Base-by-base conservation (phyloP, 495 filamentous ascomycete species). In the Penicillium psychrofluorescens region DNA sequence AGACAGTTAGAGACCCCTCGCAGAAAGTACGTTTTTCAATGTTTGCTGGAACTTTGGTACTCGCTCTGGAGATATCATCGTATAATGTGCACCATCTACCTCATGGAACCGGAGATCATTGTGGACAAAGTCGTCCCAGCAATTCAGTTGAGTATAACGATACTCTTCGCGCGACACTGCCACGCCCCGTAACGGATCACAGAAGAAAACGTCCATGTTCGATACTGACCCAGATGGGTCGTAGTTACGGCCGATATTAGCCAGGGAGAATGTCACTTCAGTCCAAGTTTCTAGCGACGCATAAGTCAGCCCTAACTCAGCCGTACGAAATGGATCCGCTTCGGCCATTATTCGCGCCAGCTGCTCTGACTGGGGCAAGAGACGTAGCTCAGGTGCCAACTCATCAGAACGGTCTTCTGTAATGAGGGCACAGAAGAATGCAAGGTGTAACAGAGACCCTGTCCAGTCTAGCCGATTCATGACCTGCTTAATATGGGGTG, bases 151-250 rank as follows among this genome's bases (percentile, higher is more conserved):
- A 22, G 43, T 29, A 32, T 9, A 67, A 30, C 72, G 70, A 76
- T 35, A 32, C 30, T 69, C 64, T 36, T 67, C 48, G 9, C 45
- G 50, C n/a, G 43, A 51, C 27, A 46, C 43, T 8, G 61, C 66
- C n/a, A 56, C 58, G 0, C 40, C 48, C 14, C 56, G 57, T 11
- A 71, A 44, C 8, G 71, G 71, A 6, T 56, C 45, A 11, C 62
- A 65, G 13, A 63, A 53, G 37, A 77, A 74, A 6, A 75, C 59
- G 43, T 77, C 71, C 45, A 77, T 64, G 1, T 38, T 29, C 1
- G 41, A 37, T 0, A 77, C 63, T 4, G 8, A 39, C 0, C 70
- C 70, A 2, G 1, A 9, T 3, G 73, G 71, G 38, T 74, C 65
- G 45, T 74, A 77, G 4, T 37, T 31, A 10, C 45, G 8, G 2